These are phyloP conservation scores for Fonsecaea erecta DNA, from an alignment of 2,329 filamentous ascomycete genomes.

Conservation along the genomic window DNA sequence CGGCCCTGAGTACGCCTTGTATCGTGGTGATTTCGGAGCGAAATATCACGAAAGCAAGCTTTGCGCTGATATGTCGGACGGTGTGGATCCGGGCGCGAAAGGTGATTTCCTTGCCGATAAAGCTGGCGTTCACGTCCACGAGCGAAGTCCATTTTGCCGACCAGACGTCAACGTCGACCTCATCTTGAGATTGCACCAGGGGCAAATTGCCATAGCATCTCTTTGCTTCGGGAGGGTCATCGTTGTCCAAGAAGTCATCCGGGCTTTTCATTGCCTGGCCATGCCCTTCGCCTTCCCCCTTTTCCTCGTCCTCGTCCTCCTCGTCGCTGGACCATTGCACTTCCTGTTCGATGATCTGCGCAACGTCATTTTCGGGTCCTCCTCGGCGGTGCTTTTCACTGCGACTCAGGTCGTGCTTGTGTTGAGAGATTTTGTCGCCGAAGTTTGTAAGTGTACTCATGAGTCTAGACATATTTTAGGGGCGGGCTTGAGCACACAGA, in stretches of 20 bases:
- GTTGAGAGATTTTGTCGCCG: conserved; percentile 16
- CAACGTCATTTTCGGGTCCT: conserved; percentile 25
- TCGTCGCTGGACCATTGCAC: conserved; percentile 17
- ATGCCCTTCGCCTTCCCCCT: not conserved
- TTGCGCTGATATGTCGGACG: conserved; percentile 59
- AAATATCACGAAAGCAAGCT: conserved; percentile 76
- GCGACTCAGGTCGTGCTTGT: conserved; percentile 22
- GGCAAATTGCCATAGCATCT: conserved; percentile 30
- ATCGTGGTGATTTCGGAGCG: conserved; percentile 76
- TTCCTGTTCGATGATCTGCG: conserved; percentile 15
- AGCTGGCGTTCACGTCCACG: conserved; percentile 22
- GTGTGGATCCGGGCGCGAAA: conserved; percentile 72
- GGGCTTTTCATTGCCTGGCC: conserved; percentile 19
- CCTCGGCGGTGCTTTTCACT: conserved; percentile 12
- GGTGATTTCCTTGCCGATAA: conserved; percentile 58
- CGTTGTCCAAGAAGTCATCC: conserved; percentile 30
- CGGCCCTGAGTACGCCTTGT: conserved; percentile 69
- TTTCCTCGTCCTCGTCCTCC: conserved; percentile 14
- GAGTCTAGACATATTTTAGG: conserved; percentile 15
- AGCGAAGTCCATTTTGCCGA: conserved; percentile 21
- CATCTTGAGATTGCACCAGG: conserved; percentile 31
- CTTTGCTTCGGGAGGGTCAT: conserved; percentile 31
- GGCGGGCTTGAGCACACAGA: not conserved
- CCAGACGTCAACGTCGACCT: conserved; percentile 13
- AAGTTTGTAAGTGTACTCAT: conserved; percentile 10